These are phyloP conservation scores for Diaporthe capsici DNA, from an alignment of 2,329 filamentous ascomycete species.

Conservation along the genomic window DNA sequence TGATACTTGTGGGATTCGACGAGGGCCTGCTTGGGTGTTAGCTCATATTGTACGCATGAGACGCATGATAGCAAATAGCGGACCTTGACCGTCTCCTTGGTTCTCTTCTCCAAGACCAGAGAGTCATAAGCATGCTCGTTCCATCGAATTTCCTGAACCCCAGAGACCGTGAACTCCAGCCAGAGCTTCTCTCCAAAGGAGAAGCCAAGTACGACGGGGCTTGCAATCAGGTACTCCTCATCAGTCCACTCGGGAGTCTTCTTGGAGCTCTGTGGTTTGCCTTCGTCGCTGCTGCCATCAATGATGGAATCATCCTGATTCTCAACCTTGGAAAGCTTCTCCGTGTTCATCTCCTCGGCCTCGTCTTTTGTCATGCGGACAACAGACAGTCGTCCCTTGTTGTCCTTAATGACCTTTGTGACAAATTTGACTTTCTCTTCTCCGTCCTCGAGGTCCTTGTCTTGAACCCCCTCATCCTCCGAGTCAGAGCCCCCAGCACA, in stretches of 20 bases:
- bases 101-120: conserved; percentile 77
- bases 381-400: conserved; percentile 55
- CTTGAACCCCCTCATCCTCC: conserved; percentile 55
- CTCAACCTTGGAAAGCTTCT: conserved; percentile 70
- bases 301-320: conserved; percentile 47
- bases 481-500: conserved; percentile 55
- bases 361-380: conserved; percentile 53
- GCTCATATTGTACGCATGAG: background rate
- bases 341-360: conserved; percentile 54
- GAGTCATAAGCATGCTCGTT: conserved; percentile 87
- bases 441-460: conserved; percentile 55
- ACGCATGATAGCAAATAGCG: conserved; percentile 9
- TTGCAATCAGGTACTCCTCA: conserved; percentile 87
- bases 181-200: conserved; percentile 90
- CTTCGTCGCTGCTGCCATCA: conserved; percentile 42
- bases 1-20: conserved; percentile 89
- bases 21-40: conserved; percentile 66
- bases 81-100: conserved; percentile 76
- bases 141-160: conserved; percentile 86
- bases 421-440: conserved; percentile 60
- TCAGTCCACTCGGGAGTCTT: conserved; percentile 75
- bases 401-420: conserved; percentile 66
- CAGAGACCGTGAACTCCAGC: conserved; percentile 88
- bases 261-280: conserved; percentile 52
- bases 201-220: conserved; percentile 88